Evolutionary conservation across 805 yeast species (phyloP), one percentile per base, ranked within the genome.

Genomic region (Ogataea saltuana): DNA sequence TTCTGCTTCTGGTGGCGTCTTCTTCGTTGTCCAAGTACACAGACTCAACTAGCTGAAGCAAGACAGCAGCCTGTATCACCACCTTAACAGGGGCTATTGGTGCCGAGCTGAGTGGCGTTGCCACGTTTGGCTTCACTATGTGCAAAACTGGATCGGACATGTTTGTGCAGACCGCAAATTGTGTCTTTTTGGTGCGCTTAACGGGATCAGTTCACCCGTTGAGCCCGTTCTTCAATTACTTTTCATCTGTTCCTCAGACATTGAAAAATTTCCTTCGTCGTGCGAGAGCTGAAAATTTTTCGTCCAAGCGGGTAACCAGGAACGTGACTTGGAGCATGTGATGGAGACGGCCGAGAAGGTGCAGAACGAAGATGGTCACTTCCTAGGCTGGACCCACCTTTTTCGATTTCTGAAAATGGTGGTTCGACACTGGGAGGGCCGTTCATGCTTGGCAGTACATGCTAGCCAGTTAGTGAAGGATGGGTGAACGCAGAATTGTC

Each of bases 21-120:
- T 49, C 46, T 21, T 56, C 60, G 64, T 68, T 79, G 38, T 78
- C 65, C 66, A 85, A 74, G 44, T 78, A 69, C 19, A 82, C 70
- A 49, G 86, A 81, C 61, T 88, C 93, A 49, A 88, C 72, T 45
- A 88, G 75, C 63, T 83, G 85, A 67, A 88, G 77, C 40, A 85
- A 70, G 4, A 93, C 91, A 40, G 87, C 72, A 4, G 88, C 74
- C 60, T 81, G 82, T 48, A 85, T 74, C 41, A 68, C 69, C 45
- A 83, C 81, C 39, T 67, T 69, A 43, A 80, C 67, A 16, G 86
- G 78, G 3, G 68, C 49, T 7, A 61, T 56, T 3, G 72, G 58
- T 6, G 62, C 48, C 10, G 55, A 45, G 27, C 56, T 49, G 18
- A 52, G 38, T 8, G 79, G 70, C 2, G 55, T 49, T 21, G 68